Base-by-base conservation (phyloP, 1,284 basidiomycete species). In the Trichosporon sp. region DNA sequence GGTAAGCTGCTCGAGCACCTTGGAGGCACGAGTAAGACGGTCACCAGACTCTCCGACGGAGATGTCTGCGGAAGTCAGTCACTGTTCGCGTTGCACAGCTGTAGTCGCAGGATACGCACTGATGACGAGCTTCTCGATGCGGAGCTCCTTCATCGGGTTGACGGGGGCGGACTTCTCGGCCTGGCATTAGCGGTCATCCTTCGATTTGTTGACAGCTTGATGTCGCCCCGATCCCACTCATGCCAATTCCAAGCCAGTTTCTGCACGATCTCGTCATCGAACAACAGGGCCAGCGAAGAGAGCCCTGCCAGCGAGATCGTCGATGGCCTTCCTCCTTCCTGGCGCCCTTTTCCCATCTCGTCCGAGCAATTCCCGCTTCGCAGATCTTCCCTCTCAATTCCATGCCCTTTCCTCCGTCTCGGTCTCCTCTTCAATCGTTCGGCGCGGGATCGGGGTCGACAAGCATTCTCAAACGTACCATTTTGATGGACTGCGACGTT, bases 1-100 rank as follows among this genome's bases (percentile, higher is more conserved):
- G 77, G 96, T 99, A 74, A 99, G 91, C 87, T 99, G 97, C 87
- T 99, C 97, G 81, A 99, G 88, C 77, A 99, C 96, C 87, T 99
- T 99, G 85, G 96, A 95, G 72, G 96, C 96, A 87, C 97, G 92
- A 77, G 97, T 99, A 79, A 99, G 88, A 85, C 96, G 90, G 90
- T 99, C 96, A 87, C 96, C 96, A 79, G 95, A 98, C 88, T 98
- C 96, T 84, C 97, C 96, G 80, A 99, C 97, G 80, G 95, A 98
- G 86, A 99, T 99, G 91, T 99, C 94, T 96, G 75, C 23, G 66
- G 65, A 44, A 63, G 56, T 76, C 65, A 73, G 70, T 1, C 12
- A 3, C 29, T 6, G 9, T 11, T 31, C 27, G n/a, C 18, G 13
- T 9, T 8, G n/a, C 3, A 8, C 11, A 9, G 31, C 18, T 23